Evolutionary conservation across 2,329 filamentous ascomycete genomes (phyloP).

Genomic region (Penicillium brevicompactum): DNA sequence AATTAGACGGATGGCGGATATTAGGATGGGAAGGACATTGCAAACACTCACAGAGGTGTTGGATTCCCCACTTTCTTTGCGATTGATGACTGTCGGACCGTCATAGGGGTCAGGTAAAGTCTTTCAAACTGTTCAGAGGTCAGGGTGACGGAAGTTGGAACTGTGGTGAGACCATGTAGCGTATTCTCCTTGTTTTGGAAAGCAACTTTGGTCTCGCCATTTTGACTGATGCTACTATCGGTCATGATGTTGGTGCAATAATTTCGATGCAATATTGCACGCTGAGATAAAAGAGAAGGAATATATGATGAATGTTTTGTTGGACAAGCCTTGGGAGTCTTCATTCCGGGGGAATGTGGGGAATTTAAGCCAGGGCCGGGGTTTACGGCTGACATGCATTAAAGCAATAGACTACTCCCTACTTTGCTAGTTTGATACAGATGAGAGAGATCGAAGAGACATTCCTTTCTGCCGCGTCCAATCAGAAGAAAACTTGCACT

Average conservation of each 20-base stretch:
- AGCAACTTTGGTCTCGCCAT: slow-evolving; percentile 5
- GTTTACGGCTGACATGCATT: neutral
- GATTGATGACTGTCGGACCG: slow-evolving; percentile 29
- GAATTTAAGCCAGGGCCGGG: neutral
- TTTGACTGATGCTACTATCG: slow-evolving; percentile 5
- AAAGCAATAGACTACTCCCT: neutral
- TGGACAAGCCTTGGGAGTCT: neutral
- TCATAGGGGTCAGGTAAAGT: slow-evolving; percentile 38
- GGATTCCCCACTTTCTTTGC: slow-evolving; percentile 36
- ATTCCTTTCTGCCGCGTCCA: slow-evolving; percentile 2
- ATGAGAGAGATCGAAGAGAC: neutral
- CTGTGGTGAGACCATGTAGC: slow-evolving; percentile 8
- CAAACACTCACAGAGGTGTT: slow-evolving; percentile 32
- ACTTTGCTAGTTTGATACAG: neutral
- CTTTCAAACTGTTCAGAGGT: slow-evolving; percentile 38
- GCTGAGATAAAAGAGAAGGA: too few species aligned
- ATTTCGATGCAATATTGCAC: too few species aligned
- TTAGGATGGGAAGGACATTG: too few species aligned
- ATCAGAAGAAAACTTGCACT: neutral
- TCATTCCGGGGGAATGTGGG: neutral
- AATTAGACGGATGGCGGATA: neutral
- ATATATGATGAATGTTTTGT: neutral
- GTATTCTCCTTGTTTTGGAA: slow-evolving; percentile 9
- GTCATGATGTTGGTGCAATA: slow-evolving; percentile 2
- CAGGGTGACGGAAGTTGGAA: slow-evolving; percentile 30